phyloP scores from a whole-genome alignment of 768 basidiomycete species.

The Rhizopogon vesiculosus region DNA sequence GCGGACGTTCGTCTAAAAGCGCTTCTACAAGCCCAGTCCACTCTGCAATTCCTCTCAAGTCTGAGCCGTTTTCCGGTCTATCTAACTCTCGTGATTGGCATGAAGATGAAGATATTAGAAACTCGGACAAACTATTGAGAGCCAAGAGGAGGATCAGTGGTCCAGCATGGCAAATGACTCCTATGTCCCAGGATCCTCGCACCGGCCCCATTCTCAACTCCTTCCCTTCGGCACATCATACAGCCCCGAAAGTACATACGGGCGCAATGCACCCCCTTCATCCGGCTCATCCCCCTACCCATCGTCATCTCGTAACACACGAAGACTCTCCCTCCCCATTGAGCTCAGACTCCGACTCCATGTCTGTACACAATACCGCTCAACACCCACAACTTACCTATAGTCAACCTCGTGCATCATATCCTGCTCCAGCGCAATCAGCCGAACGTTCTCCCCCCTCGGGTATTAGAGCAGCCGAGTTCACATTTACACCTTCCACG shows the following conservation, averaged over 20 bases:
- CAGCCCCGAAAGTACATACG: constrained; percentile 12
- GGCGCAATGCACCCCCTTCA: constrained; percentile 38
- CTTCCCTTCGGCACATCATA: constrained; percentile 9
- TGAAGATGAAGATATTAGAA: constrained; percentile 24
- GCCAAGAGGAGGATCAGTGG: constrained; percentile 48
- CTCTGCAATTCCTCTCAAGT: constrained; percentile 18
- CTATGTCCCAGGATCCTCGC: constrained; percentile 31
- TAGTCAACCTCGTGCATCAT: constrained; percentile 22
- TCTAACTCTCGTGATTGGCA: constrained; percentile 33
- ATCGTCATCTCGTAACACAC: constrained; percentile 32
- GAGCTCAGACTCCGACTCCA: constrained; percentile 59
- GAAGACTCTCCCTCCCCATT: constrained; percentile 69
- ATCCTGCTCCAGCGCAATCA: constrained; percentile 14
- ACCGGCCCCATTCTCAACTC: constrained; percentile 4
- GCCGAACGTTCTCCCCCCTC: constrained; percentile 28
- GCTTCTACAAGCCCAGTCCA: constrained; percentile 60
- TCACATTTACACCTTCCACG: constrained; percentile 61
- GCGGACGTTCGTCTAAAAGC: constrained; percentile 48
- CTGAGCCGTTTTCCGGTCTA: constrained; percentile 38
- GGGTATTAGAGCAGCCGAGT: constrained; percentile 25
- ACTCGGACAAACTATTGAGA: constrained; percentile 19
- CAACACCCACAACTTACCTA: constrained; percentile 25
- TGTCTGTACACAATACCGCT: constrained; percentile 24
- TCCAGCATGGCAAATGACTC: constrained; percentile 51
- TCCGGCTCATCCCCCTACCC: constrained; percentile 26